Percentiles rank a stretch among this genome's conserved stretches.
phyloP scores from a whole-genome alignment of 805 yeast species.

The Candida oleophila region DNA sequence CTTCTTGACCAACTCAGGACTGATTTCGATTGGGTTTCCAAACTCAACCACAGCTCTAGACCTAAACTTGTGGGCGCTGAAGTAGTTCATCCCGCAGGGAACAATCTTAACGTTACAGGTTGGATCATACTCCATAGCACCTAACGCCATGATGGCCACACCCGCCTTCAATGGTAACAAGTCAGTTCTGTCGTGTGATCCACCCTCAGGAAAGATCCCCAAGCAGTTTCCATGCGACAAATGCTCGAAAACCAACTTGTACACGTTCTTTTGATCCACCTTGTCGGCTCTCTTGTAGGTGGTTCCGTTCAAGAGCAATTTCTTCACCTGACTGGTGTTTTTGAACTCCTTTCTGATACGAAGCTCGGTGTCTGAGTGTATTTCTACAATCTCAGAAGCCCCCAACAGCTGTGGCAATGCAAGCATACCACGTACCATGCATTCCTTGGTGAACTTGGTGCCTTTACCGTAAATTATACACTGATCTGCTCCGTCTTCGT shows the following conservation, averaged over 20 bases:
- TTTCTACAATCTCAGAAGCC: constrained; percentile 63
- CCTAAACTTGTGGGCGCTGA: constrained; percentile 93
- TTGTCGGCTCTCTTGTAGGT: constrained; percentile 72
- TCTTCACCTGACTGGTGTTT: constrained; percentile 43
- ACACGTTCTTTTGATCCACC: constrained; percentile 83
- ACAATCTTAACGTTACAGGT: constrained; percentile 79
- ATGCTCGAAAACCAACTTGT: constrained; percentile 80
- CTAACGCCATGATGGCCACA: constrained; percentile 96
- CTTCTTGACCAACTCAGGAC: constrained; percentile 53
- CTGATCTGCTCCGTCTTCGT: constrained; percentile 43
- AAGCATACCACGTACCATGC: constrained; percentile 63
- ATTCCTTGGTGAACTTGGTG: constrained; percentile 65
- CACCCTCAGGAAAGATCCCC: constrained; percentile 98
- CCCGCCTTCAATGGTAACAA: constrained; percentile 93
- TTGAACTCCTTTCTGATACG: constrained; percentile 68
- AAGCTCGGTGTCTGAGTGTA: constrained; percentile 72
- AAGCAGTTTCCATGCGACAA: constrained; percentile 76
- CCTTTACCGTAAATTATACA: constrained; percentile 59
- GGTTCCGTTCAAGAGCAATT: constrained; percentile 51
- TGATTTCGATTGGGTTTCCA: constrained; percentile 79
- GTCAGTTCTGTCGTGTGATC: constrained; percentile 94
- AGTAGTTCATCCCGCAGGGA: constrained; percentile 97
- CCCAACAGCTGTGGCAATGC: constrained; percentile 81
- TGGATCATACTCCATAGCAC: constrained; percentile 81
- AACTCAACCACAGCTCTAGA: constrained; percentile 94